Evolutionary conservation across 345 rosid genomes (phyloP).

Genomic region (Litchi chinensis): DNA sequence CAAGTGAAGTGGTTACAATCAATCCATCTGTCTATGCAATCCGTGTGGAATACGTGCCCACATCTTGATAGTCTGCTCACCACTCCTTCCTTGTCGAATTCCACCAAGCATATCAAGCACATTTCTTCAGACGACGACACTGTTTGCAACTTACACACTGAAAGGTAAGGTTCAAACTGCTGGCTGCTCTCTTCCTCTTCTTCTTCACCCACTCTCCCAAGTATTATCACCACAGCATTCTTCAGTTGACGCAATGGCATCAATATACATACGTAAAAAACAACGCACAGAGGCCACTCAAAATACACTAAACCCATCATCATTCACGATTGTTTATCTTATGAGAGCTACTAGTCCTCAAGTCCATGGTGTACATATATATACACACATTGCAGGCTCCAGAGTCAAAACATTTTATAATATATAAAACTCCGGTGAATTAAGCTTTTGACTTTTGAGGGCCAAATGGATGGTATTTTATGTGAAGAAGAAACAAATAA

Average conservation of each 20-base stretch:
- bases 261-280: conserved; percentile 58
- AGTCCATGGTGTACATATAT: neutral
- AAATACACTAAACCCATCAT: conserved; percentile 52
- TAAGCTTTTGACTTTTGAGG: conserved; percentile 19
- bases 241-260: conserved; percentile 49
- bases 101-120: conserved; percentile 69
- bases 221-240: conserved; percentile 19
- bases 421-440: neutral
- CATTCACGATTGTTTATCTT: too few species aligned
- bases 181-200: conserved; percentile 15
- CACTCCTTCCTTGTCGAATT: conserved; percentile 48
- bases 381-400: neutral
- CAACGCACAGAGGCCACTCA: conserved; percentile 44
- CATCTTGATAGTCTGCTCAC: conserved; percentile 60
- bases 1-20: conserved; percentile 62
- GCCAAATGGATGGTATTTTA: neutral
- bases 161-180: conserved; percentile 22
- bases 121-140: conserved; percentile 16
- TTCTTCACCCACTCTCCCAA: neutral
- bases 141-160: conserved; percentile 38
- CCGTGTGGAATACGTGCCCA: conserved; percentile 63
- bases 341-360: too few species aligned
- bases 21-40: conserved; percentile 67
- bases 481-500: neutral
- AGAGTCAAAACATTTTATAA: conserved; percentile 13